A percentile compares a stretch with the other conserved stretches of the same genome.
Evolutionary conservation across 1,284 basidiomycete species (phyloP).

Genomic region (Cryptococcus sp.): DNA sequence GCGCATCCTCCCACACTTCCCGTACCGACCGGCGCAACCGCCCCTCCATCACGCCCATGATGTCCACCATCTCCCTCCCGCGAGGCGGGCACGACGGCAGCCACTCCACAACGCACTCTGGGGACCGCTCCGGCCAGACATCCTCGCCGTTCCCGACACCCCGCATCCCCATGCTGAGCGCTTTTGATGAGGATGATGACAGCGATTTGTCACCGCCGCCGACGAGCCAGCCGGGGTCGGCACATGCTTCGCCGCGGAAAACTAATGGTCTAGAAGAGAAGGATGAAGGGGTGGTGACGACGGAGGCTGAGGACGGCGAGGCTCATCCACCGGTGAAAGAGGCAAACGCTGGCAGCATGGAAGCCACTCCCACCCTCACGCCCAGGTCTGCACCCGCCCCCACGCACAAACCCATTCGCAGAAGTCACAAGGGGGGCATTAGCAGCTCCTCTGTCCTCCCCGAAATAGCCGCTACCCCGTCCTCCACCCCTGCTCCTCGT

Average conservation of each 20-base stretch:
- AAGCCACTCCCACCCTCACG: no score
- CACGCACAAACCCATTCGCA: no score
- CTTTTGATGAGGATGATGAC: constrained; percentile 2
- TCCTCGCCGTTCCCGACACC: no score
- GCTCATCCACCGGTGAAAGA: background rate
- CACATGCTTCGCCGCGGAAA: background rate
- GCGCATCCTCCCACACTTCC: background rate
- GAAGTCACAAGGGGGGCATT: no score
- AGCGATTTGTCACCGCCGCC: constrained; percentile 1
- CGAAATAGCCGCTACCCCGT: no score
- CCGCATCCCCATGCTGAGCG: background rate
- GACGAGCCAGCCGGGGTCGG: background rate
- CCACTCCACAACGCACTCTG: no score
- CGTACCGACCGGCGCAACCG: background rate
- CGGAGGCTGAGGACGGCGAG: background rate
- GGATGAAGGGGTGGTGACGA: background rate
- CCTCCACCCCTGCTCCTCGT: no score
- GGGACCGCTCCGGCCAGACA: no score
- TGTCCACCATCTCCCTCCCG: no score
- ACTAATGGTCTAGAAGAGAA: background rate
- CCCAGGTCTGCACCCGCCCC: no score
- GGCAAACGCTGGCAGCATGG: background rate
- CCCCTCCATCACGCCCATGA: constrained; percentile 9
- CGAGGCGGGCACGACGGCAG: no score
- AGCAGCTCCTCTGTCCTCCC: no score